Evolutionary conservation across 371 early-diverging fungal genomes (phyloP).

Genomic region (Dichotomocladium elegans): DNA sequence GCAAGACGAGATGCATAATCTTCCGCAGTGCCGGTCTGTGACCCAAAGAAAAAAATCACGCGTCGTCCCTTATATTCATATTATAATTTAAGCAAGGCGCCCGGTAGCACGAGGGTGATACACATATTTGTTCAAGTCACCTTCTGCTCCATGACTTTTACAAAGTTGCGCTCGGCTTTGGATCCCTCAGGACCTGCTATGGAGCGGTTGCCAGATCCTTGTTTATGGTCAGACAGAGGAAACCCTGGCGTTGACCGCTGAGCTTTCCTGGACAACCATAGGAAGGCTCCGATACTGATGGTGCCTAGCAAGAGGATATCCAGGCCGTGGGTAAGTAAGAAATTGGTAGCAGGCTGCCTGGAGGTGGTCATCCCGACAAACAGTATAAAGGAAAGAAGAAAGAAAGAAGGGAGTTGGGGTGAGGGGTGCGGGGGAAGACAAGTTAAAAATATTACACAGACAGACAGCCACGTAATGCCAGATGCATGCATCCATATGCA

Average conservation of each 20-base stretch:
- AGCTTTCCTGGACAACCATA: not conserved
- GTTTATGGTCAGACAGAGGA: not conserved
- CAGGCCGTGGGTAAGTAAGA: not conserved
- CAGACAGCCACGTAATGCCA: no score
- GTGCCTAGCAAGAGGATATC: not conserved
- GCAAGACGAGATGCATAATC: constrained; percentile 87
- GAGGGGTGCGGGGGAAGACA: not conserved
- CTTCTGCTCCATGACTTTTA: constrained; percentile 59
- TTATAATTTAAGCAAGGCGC: not conserved
- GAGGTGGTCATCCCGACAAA: not conserved
- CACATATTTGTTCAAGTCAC: constrained; percentile 14
- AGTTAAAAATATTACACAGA: no score
- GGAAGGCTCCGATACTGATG: not conserved
- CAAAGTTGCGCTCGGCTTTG: constrained; percentile 54
- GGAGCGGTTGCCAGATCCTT: not conserved
- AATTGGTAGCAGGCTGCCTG: not conserved
- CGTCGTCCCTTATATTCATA: constrained; percentile 47
- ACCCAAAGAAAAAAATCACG: constrained; percentile 85
- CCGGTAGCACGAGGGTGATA: not conserved
- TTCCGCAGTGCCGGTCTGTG: constrained; percentile 97
- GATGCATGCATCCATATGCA: no score
- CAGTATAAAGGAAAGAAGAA: not conserved
- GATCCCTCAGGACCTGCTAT: not conserved
- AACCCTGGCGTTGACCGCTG: not conserved
- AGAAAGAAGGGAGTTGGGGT: not conserved